A percentile compares a stretch with the other conserved stretches of the same genome.
phyloP scores from a whole-genome alignment of 169 alveolate species.

The Babesia ovis region DNA sequence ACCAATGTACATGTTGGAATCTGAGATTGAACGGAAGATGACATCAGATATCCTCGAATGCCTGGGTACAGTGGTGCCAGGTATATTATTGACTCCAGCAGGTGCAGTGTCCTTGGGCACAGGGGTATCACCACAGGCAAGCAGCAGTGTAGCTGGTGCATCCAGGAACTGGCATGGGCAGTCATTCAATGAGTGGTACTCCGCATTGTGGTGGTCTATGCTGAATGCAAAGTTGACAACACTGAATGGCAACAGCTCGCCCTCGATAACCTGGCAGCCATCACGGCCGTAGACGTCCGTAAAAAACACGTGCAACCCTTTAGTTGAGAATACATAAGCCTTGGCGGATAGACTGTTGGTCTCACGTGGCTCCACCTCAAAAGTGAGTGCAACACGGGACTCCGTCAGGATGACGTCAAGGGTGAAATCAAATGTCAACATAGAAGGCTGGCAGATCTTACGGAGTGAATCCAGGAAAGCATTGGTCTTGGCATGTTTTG shows the following conservation, averaged over 20 bases:
- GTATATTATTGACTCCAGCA: neutral
- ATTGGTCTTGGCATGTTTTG: constrained; percentile 47
- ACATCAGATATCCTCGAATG: neutral
- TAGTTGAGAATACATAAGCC: constrained; percentile 40
- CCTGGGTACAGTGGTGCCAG: neutral
- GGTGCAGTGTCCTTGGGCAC: neutral
- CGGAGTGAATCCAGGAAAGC: constrained; percentile 47
- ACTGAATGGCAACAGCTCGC: constrained; percentile 58
- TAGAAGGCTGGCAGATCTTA: constrained; percentile 38
- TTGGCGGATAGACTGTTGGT: constrained; percentile 17
- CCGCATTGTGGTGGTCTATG: neutral
- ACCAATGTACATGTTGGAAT: constrained; percentile 44
- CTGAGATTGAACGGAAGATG: neutral
- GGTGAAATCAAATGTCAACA: constrained; percentile 46
- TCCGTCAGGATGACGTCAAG: constrained; percentile 43
- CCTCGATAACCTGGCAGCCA: constrained; percentile 62
- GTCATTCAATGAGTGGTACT: neutral
- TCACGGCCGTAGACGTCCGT: constrained; percentile 61
- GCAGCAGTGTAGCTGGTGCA: constrained; percentile 23
- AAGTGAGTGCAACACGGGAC: constrained; percentile 29
- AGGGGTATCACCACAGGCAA: constrained; percentile 1
- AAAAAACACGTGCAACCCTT: constrained; percentile 48
- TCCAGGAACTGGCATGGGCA: constrained; percentile 24
- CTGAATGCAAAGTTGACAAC: constrained; percentile 30
- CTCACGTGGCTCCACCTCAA: constrained; percentile 32